phyloP scores from a whole-genome alignment of 2,329 filamentous ascomycete species.

The Apiospora hydei region DNA sequence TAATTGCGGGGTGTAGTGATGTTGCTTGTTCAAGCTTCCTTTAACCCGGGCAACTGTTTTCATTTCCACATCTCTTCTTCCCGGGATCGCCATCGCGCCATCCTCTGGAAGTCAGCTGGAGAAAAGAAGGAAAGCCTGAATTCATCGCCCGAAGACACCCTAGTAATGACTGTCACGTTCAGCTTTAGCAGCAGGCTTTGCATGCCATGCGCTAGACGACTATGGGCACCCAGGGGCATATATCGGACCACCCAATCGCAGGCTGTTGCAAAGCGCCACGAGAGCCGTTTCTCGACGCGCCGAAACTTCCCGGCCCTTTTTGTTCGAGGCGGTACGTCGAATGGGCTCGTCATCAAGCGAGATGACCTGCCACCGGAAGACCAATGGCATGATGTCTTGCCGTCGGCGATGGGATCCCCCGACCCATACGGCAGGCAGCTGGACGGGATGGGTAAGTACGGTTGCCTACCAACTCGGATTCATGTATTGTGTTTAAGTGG shows the following conservation, averaged over 20 bases:
- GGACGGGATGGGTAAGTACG: constrained; percentile 67
- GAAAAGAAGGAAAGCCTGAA: not conserved
- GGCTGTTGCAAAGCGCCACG: not conserved
- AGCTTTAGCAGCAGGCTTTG: not conserved
- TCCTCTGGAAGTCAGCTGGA: not conserved
- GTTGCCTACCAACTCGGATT: not conserved
- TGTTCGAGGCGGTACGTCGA: constrained; percentile 44
- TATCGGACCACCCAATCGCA: not conserved
- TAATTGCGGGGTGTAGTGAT: not conserved
- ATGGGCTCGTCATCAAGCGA: constrained; percentile 43
- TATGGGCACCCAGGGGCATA: not conserved
- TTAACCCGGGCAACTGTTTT: not conserved
- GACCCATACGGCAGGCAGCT: constrained; percentile 75
- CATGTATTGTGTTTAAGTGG: not conserved
- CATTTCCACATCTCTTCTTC: not conserved
- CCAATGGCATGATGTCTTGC: constrained; percentile 42
- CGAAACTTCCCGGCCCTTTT: constrained; percentile 47
- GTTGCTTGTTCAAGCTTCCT: not conserved
- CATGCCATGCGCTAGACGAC: not conserved
- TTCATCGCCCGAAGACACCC: not conserved
- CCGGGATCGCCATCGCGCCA: not conserved
- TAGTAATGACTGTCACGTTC: not conserved
- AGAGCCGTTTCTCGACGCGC: not conserved
- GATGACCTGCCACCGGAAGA: constrained; percentile 45
- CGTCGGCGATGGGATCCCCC: constrained; percentile 41